Percentiles rank a stretch among this genome's conserved stretches.
These are phyloP conservation scores for Fusarium veterinarium DNA, from an alignment of 2,329 filamentous ascomycete species.

Conservation along the genomic window DNA sequence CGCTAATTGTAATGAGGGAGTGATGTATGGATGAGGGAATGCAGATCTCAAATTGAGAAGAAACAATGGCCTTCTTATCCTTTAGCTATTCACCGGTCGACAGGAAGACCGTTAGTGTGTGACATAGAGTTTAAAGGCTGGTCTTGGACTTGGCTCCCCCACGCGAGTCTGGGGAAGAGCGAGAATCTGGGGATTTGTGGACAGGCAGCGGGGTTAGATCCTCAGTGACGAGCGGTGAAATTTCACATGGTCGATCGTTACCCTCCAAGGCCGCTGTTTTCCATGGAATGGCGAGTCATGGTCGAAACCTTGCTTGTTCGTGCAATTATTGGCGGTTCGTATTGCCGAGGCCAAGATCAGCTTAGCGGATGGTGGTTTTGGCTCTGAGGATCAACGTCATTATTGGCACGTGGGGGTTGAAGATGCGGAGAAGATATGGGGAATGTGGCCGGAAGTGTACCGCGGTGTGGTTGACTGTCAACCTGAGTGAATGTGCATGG, in stretches of 20 bases:
- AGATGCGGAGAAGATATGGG: neutral
- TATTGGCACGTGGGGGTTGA: constrained; percentile 5
- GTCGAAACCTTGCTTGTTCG: neutral
- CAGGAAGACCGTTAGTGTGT: neutral
- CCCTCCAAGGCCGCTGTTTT: neutral
- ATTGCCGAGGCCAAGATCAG: neutral
- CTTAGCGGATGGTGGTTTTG: neutral
- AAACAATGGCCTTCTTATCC: neutral
- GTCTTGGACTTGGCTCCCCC: neutral
- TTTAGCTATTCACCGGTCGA: neutral
- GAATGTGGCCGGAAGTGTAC: neutral
- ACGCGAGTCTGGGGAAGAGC: constrained; percentile 14
- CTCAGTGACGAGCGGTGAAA: neutral
- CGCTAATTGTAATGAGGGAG: neutral
- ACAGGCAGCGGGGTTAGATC: neutral
- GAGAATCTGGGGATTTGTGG: constrained; percentile 6
- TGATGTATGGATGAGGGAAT: neutral
- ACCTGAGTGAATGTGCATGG: neutral
- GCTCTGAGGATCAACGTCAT: neutral
- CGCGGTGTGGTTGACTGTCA: constrained; percentile 10
- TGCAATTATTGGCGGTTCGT: neutral
- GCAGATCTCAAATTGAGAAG: neutral
- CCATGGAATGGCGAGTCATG: neutral
- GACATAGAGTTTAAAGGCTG: neutral
- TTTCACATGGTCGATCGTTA: neutral